These are phyloP conservation scores for Pulchroboletus neoregius DNA, from an alignment of 1,284 basidiomycete species.

Conservation along the genomic window DNA sequence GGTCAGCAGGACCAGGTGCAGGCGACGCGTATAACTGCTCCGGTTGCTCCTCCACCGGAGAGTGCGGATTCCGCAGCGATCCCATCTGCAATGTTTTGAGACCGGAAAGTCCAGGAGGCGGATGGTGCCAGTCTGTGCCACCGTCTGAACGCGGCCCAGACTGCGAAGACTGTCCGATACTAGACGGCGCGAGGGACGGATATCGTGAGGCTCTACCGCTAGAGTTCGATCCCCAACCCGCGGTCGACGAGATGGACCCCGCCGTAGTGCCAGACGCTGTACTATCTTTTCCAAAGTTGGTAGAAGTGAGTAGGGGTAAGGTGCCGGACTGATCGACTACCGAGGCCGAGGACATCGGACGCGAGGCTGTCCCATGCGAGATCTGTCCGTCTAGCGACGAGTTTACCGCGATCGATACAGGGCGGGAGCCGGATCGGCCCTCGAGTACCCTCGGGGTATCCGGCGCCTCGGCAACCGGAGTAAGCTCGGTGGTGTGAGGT, in stretches of 20 bases:
- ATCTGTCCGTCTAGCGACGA: slow-evolving; percentile 13
- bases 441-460: slow-evolving; percentile 5
- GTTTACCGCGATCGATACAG: slow-evolving; percentile 3
- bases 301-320: slow-evolving; percentile 27
- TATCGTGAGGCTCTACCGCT: slow-evolving; percentile 27
- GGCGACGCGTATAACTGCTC: not conserved
- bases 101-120: slow-evolving; percentile 24
- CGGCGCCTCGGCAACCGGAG: slow-evolving; percentile 24
- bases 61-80: slow-evolving; percentile 23
- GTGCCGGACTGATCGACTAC: slow-evolving; percentile 1
- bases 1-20: not conserved
- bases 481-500: slow-evolving; percentile 9
- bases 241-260: slow-evolving; percentile 18
- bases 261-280: slow-evolving; percentile 8
- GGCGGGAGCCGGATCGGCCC: not conserved
- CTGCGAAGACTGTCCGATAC: slow-evolving; percentile 9
- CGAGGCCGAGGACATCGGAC: slow-evolving; percentile 11
- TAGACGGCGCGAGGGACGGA: slow-evolving; percentile 28
- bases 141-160: slow-evolving; percentile 14
- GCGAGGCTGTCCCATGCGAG: slow-evolving; percentile 15
- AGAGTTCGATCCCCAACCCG: slow-evolving; percentile 14
- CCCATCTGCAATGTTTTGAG: slow-evolving; percentile 16
- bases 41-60: slow-evolving; percentile 16
- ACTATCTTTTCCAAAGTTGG: slow-evolving; percentile 25
- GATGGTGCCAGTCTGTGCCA: slow-evolving; percentile 26